Conservation (phyloP, 345 rosid species). For the Salix purpurea region DNA sequence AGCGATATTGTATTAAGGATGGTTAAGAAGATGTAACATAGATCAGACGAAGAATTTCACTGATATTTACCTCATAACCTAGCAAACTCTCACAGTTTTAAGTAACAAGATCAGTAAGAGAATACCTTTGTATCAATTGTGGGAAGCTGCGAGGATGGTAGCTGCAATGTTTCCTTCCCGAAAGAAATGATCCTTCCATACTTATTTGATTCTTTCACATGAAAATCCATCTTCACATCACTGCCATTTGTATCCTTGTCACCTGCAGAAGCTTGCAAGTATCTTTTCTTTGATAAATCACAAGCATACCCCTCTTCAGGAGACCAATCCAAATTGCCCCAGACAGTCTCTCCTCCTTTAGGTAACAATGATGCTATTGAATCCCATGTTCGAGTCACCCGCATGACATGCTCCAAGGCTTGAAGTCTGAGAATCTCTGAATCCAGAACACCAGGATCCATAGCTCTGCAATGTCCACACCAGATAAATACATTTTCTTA, state of each 20-base stretch:
- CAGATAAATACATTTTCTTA: not conserved
- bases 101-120: not conserved
- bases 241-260: constrained; percentile 30
- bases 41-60: too few relatives aligned
- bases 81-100: not conserved
- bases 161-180: constrained; percentile 43
- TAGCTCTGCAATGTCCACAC: constrained; percentile 36
- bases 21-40: too few relatives aligned
- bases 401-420: constrained; percentile 51
- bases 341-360: constrained; percentile 72
- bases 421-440: constrained; percentile 54
- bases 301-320: constrained; percentile 52
- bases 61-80: not conserved
- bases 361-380: constrained; percentile 60
- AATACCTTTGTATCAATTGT: constrained; percentile 37
- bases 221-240: constrained; percentile 25
- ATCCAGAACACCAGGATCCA: constrained; percentile 47
- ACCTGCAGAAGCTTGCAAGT: constrained; percentile 9
- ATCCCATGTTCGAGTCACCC: constrained; percentile 73
- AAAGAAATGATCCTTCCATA: constrained; percentile 68
- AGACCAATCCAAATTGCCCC: constrained; percentile 65
- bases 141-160: constrained; percentile 47
- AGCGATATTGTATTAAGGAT: too few relatives aligned
- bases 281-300: constrained; percentile 32
- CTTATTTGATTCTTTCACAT: constrained; percentile 35